Base-by-base conservation (phyloP, 2,329 filamentous ascomycete species). In the Calonectria hawksworthii region DNA sequence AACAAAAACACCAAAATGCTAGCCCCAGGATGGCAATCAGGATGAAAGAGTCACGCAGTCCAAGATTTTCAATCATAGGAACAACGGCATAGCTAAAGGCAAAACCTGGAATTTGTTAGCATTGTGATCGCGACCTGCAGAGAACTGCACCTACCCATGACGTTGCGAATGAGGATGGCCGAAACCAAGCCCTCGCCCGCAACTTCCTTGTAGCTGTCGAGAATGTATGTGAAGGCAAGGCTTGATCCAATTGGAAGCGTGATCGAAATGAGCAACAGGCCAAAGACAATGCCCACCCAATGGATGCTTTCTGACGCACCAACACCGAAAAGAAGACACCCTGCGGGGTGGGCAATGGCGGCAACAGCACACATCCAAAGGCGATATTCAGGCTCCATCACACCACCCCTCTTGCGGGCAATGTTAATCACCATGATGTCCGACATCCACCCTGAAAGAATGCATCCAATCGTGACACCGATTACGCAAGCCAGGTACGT, bases 371-470 rank as follows among this genome's bases (percentile, higher is more conserved):
- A 80, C 3, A 76, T 76, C 78, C 78, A 81, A 2, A 82, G 75
- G 1, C 80, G 79, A 11, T 81, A 78, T 59, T 81, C 80, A 1
- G 80, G 80, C 21, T 81, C 80, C 74, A 79, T 80, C 6, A 82
- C 74, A 0, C 80, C 80, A 10, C 74, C 73, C 23, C 79, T 81
- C 23, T 75, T 63, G 3, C 79, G 78, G 0, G 80, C 75, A 28
- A 81, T 74, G 18, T 63, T 69, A 13, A 81, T 23, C 11, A 75
- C 70, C 10, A 81, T 51, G 1, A 68, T 61, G 51, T 81, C 80
- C 0, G 74, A 77, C 72, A 80, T 71, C 75, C 77, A 80, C 0
- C 80, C 78, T 0, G 79, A 79, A 7, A 80, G 54, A 14, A 77
- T 73, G 41, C 78, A 80, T 11, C 79, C 79, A 36, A 80, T 79